These are phyloP conservation scores for Chytriomyces sp. DNA, from an alignment of 192 early-diverging fungal species.

Conservation along the genomic window DNA sequence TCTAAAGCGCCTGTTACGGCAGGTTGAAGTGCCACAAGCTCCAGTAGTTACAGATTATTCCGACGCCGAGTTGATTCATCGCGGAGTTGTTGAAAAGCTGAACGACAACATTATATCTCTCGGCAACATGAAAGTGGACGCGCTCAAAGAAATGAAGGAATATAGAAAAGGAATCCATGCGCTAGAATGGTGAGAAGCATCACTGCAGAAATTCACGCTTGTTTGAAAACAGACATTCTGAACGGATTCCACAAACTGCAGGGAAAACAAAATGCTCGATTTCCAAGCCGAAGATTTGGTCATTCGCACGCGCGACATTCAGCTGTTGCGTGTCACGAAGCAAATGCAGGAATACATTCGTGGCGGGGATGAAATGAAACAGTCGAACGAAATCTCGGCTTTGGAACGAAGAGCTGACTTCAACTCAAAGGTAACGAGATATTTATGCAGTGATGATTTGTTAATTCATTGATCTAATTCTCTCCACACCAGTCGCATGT, in stretches of 20 bases:
- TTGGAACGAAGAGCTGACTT: constrained; percentile 62
- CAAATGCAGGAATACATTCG: constrained; percentile 69
- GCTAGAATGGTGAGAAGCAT: constrained; percentile 67
- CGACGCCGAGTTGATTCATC: constrained; percentile 57
- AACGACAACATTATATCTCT: constrained; percentile 58
- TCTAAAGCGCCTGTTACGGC: neutral
- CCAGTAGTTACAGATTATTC: constrained; percentile 68
- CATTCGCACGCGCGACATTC: constrained; percentile 61
- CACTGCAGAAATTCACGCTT: no score
- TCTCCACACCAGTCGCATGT: constrained; percentile 40
- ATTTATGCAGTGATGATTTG: neutral
- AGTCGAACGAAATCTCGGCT: constrained; percentile 54
- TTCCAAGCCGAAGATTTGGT: constrained; percentile 68
- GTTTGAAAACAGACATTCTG: neutral
- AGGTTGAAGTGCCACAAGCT: constrained; percentile 66
- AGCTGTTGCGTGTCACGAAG: constrained; percentile 66
- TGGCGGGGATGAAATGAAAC: constrained; percentile 61
- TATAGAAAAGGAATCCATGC: constrained; percentile 68
- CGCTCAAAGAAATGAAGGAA: constrained; percentile 68
- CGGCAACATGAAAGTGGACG: constrained; percentile 61
- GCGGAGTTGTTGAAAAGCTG: constrained; percentile 56
- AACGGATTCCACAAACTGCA: constrained; percentile 12
- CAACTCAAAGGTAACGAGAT: constrained; percentile 44
- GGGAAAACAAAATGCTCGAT: constrained; percentile 69
- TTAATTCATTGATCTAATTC: neutral